Conservation (phyloP, 345 rosid species). For the Euphorbia lathyris region DNA sequence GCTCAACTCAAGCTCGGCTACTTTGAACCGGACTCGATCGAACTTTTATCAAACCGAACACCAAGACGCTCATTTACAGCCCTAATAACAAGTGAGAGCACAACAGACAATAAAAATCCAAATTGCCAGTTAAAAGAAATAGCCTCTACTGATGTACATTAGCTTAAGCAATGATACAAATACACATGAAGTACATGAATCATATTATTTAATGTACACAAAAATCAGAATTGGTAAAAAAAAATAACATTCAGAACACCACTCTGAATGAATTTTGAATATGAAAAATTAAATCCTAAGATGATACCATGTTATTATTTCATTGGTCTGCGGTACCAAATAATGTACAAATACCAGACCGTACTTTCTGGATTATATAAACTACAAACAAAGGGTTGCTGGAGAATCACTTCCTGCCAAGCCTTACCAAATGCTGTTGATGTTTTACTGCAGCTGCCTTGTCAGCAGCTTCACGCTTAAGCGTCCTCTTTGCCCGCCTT, state of each 20-base stretch:
- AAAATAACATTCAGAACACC: not conserved
- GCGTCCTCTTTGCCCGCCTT: slow-evolving; percentile 83
- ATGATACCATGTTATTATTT: slow-evolving; percentile 14
- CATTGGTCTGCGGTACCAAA: not conserved
- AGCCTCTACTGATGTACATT: too few species aligned
- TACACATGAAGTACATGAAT: too few species aligned
- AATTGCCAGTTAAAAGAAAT: too few species aligned
- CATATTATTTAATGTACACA: not conserved
- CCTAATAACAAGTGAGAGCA: too few species aligned
- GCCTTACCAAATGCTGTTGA: slow-evolving; percentile 30
- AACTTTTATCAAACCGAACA: too few species aligned
- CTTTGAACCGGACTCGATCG: too few species aligned
- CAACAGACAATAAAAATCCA: too few species aligned
- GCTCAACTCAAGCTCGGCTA: too few species aligned
- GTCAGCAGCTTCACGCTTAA: slow-evolving; percentile 91
- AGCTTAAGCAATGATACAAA: too few species aligned
- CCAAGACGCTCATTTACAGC: too few species aligned
- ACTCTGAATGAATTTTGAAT: not conserved
- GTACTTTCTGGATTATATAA: slow-evolving; percentile 12
- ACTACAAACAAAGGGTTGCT: not conserved
- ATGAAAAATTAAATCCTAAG: not conserved
- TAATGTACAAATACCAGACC: slow-evolving; percentile 23
- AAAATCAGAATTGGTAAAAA: not conserved
- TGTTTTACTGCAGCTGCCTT: slow-evolving; percentile 68
- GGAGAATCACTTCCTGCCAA: slow-evolving; percentile 24